phyloP scores from a whole-genome alignment of 495 filamentous ascomycete genomes.

The Daldinia concentrica region DNA sequence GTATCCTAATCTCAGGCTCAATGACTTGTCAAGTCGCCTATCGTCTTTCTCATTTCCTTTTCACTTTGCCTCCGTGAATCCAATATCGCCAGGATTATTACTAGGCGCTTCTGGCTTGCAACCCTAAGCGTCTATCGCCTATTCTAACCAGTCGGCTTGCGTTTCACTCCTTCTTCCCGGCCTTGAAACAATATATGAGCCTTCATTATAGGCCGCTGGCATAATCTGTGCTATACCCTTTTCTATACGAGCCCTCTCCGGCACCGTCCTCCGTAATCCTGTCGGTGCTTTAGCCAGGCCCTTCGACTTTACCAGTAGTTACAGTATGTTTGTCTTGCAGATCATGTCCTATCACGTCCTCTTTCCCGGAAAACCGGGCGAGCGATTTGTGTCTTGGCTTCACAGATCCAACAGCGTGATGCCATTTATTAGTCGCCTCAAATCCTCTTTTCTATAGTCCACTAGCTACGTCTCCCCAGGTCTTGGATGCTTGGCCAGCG shows the following conservation, averaged over 20 bases:
- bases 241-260: constrained; percentile 36
- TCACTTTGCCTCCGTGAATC: constrained; percentile 22
- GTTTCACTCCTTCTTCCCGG: constrained; percentile 34
- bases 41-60: constrained; percentile 9
- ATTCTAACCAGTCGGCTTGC: constrained; percentile 44
- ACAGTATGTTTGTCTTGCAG: constrained; percentile 26
- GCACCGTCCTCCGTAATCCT: constrained; percentile 42
- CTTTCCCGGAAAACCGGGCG: constrained; percentile 44
- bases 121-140: constrained; percentile 46
- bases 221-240: constrained; percentile 41
- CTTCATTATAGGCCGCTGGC: constrained; percentile 38
- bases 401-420: constrained; percentile 24
- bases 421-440: constrained; percentile 42
- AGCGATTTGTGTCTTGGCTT: constrained; percentile 30
- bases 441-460: constrained; percentile 23
- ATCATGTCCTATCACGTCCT: constrained; percentile 41
- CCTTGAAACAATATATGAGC: constrained; percentile 32
- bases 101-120: constrained; percentile 33
- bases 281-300: constrained; percentile 41
- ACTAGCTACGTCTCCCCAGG: constrained; percentile 33
- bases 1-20: constrained; percentile 32
- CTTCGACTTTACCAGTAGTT: constrained; percentile 20
- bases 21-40: constrained; percentile 15
- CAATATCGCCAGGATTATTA: constrained; percentile 30
- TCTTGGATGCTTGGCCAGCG: constrained; percentile 44